phyloP scores from a whole-genome alignment of 495 filamentous ascomycete genomes.

The Talaromyces borbonicus region DNA sequence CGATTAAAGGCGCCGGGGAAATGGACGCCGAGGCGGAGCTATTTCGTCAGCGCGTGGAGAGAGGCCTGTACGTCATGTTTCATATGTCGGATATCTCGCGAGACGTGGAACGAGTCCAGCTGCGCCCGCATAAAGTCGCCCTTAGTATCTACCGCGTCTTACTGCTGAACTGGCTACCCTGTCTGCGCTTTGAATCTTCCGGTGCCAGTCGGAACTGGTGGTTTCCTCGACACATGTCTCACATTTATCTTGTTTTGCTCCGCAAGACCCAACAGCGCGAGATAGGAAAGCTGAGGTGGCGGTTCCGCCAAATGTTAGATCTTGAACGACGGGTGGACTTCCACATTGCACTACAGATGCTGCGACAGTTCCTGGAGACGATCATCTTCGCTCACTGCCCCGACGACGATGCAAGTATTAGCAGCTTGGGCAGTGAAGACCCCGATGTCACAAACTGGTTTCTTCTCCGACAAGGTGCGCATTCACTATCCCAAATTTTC shows the following conservation, averaged over 20 bases:
- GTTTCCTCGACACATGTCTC: conserved; percentile 9
- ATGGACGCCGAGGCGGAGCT: conserved; percentile 21
- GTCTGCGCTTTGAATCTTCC: not conserved
- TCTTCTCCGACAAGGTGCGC: conserved; percentile 18
- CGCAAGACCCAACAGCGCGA: conserved; percentile 19
- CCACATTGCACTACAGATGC: conserved; percentile 21
- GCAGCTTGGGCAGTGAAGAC: conserved; percentile 16
- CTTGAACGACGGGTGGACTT: conserved; percentile 19
- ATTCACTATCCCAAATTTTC: conserved; percentile 18
- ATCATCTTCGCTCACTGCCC: conserved; percentile 25
- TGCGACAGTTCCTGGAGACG: conserved; percentile 20
- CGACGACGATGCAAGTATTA: conserved; percentile 12
- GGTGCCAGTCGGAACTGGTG: not conserved
- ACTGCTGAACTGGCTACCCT: conserved; percentile 1
- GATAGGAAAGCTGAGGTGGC: conserved; percentile 16
- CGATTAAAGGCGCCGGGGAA: conserved; percentile 18
- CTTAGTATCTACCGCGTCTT: not conserved
- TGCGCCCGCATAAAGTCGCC: conserved; percentile 2
- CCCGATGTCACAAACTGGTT: conserved; percentile 18
- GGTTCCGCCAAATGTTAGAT: conserved; percentile 17
- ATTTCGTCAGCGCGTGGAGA: conserved; percentile 17
- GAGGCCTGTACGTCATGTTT: conserved; percentile 21
- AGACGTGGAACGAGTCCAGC: conserved; percentile 10
- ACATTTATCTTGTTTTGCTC: conserved; percentile 17
- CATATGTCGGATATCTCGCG: conserved; percentile 24